Conservation (phyloP, 1,284 basidiomycete genomes). For the Malassezia brasiliensis region DNA sequence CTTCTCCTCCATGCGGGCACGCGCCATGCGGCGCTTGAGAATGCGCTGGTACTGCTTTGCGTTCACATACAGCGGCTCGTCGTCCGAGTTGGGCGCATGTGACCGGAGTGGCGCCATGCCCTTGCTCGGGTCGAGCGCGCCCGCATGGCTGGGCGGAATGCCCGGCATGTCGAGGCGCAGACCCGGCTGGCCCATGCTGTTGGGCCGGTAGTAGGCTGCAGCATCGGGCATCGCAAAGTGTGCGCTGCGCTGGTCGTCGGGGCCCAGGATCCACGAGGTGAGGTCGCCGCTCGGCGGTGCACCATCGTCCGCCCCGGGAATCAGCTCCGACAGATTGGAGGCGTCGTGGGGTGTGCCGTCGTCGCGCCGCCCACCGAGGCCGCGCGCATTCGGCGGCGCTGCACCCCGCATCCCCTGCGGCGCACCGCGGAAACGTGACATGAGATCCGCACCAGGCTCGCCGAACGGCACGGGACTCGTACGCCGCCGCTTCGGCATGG, state of each 20-base stretch:
- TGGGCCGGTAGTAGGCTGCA: conserved; percentile 12
- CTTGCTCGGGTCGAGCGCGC: conserved; percentile 2
- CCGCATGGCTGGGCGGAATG: background rate
- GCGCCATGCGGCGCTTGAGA: conserved; percentile 34
- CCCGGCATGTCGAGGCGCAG: conserved; percentile 17
- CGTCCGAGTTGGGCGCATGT: conserved; percentile 22
- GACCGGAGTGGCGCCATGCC: conserved; percentile 13
- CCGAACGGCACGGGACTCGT: conserved; percentile 14
- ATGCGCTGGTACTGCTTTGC: conserved; percentile 47
- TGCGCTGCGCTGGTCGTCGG: conserved; percentile 6
- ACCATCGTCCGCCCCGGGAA: conserved; percentile 6
- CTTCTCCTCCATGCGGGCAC: conserved; percentile 39
- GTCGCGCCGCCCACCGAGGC: conserved; percentile 8
- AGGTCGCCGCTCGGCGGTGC: conserved; percentile 3
- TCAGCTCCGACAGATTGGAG: conserved; percentile 4
- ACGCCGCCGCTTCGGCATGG: conserved; percentile 13
- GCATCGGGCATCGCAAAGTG: conserved; percentile 14
- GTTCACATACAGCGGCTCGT: conserved; percentile 46
- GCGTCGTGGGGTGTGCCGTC: conserved; percentile 6
- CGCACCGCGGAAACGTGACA: conserved; percentile 10
- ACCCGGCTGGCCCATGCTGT: conserved; percentile 4
- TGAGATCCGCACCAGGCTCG: conserved; percentile 1
- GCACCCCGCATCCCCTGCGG: background rate
- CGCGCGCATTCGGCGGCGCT: background rate
- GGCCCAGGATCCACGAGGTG: conserved; percentile 14